A percentile compares a stretch with the other conserved stretches of the same genome.
Evolutionary conservation across 768 basidiomycete genomes (phyloP).

Genomic region (Exidia glandulosa): DNA sequence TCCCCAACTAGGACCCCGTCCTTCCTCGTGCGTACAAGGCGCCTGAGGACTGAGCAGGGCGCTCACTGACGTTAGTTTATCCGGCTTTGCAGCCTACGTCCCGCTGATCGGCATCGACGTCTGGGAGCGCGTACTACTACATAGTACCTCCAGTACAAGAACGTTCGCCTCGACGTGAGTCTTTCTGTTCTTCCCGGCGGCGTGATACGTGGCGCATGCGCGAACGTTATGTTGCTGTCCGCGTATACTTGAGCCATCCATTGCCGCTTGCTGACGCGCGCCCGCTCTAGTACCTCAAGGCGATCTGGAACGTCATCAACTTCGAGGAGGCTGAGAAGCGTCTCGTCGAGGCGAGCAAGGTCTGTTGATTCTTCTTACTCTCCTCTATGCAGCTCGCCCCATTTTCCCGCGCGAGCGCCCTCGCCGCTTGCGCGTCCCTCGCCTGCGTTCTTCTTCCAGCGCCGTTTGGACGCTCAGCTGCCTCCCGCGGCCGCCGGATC

Average conservation of each 20-base stretch:
- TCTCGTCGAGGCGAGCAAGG: conserved; percentile 23
- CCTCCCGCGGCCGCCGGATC: too few relatives aligned
- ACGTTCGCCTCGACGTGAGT: conserved; percentile 86
- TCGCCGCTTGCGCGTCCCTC: too few relatives aligned
- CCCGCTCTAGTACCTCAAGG: conserved; percentile 65
- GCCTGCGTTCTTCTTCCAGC: too few relatives aligned
- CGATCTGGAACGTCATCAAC: conserved; percentile 95
- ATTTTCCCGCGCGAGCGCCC: too few relatives aligned
- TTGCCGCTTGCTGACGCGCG: not conserved
- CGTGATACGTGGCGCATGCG: too few relatives aligned
- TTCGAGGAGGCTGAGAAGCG: conserved; percentile 81
- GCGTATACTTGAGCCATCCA: not conserved
- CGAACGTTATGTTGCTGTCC: too few relatives aligned
- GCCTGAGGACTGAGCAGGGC: too few relatives aligned
- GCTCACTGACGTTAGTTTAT: too few relatives aligned
- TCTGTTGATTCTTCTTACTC: too few relatives aligned
- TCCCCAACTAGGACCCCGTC: conserved; percentile 30
- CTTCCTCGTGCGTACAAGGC: too few relatives aligned
- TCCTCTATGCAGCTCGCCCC: too few relatives aligned
- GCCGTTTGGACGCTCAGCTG: too few relatives aligned
- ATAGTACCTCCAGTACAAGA: conserved; percentile 72
- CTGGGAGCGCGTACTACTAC: conserved; percentile 97
- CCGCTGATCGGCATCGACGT: conserved; percentile 95
- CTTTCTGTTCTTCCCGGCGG: conserved; percentile 34
- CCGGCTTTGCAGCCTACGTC: conserved; percentile 45